These are phyloP conservation scores for Thelephora ganbajun DNA, from an alignment of 768 basidiomycete species.

Conservation along the genomic window DNA sequence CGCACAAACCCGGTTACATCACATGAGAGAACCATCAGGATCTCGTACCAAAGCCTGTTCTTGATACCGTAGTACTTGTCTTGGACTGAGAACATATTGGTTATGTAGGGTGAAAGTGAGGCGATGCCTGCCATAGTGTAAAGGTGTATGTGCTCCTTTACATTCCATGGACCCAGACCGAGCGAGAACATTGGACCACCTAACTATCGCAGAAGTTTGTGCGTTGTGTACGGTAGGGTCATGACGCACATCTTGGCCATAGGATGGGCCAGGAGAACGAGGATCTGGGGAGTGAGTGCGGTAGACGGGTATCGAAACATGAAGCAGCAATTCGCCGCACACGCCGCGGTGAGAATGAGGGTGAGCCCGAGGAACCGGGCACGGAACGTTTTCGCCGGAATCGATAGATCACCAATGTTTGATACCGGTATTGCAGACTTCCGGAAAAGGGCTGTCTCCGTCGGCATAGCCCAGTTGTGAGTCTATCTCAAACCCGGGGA, in stretches of 20 bases:
- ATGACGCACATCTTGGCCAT: constrained; percentile 45
- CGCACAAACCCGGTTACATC: neutral
- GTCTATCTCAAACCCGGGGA: too few species aligned
- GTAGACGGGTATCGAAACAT: constrained; percentile 51
- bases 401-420: constrained; percentile 31
- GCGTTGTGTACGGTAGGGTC: constrained; percentile 38
- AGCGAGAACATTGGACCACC: constrained; percentile 16
- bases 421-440: constrained; percentile 37
- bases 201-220: constrained; percentile 29
- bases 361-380: constrained; percentile 23
- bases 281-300: constrained; percentile 20
- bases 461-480: constrained; percentile 8
- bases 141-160: constrained; percentile 58
- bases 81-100: constrained; percentile 33
- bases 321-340: constrained; percentile 51
- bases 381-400: constrained; percentile 23
- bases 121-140: constrained; percentile 28
- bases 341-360: neutral
- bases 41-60: constrained; percentile 20
- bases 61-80: constrained; percentile 28
- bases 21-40: neutral
- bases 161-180: constrained; percentile 59
- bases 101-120: constrained; percentile 21
- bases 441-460: constrained; percentile 40
- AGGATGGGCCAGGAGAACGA: constrained; percentile 58